Percentiles rank a stretch among this genome's conserved stretches.
Evolutionary conservation across 352 stramenopile genomes (phyloP).

Genomic region (Phytopythium litorale): DNA sequence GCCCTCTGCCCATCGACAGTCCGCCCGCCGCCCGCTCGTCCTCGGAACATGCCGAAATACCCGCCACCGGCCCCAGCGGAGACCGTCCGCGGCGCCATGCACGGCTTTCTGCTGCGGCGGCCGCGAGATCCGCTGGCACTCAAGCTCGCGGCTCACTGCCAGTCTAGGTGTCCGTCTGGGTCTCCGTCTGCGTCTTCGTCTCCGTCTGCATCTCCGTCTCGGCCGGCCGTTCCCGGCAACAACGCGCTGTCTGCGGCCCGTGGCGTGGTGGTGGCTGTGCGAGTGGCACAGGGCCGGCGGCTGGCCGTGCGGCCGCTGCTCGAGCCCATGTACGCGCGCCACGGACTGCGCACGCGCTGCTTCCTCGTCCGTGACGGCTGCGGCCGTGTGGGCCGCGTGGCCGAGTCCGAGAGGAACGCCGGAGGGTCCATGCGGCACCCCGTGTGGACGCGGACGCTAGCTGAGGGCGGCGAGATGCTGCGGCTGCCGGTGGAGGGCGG

Average conservation of each 20-base stretch:
- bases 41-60: neutral
- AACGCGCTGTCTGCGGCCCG: neutral
- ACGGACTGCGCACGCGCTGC: conserved; percentile 39
- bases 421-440: conserved; percentile 35
- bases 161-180: neutral
- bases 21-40: too few species aligned
- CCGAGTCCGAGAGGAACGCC: conserved; percentile 40
- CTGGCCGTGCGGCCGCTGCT: conserved; percentile 39
- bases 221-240: neutral
- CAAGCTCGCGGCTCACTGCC: neutral
- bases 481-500: conserved; percentile 20
- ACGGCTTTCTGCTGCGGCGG: neutral
- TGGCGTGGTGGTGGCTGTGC: conserved; percentile 31
- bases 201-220: too few species aligned
- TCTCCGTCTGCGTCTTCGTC: neutral
- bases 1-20: too few species aligned
- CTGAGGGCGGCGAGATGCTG: conserved; percentile 20
- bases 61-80: too few species aligned
- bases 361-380: conserved; percentile 15
- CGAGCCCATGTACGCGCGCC: conserved; percentile 38
- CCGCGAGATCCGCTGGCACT: neutral
- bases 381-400: conserved; percentile 23
- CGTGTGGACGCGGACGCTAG: conserved; percentile 25
- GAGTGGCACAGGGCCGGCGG: conserved; percentile 45
- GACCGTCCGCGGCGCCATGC: conserved; percentile 5